A percentile compares a stretch with the other conserved stretches of the same genome.
Evolutionary conservation across 169 alveolate genomes (phyloP).

Genomic region (Cryptosporidium parvum): DNA sequence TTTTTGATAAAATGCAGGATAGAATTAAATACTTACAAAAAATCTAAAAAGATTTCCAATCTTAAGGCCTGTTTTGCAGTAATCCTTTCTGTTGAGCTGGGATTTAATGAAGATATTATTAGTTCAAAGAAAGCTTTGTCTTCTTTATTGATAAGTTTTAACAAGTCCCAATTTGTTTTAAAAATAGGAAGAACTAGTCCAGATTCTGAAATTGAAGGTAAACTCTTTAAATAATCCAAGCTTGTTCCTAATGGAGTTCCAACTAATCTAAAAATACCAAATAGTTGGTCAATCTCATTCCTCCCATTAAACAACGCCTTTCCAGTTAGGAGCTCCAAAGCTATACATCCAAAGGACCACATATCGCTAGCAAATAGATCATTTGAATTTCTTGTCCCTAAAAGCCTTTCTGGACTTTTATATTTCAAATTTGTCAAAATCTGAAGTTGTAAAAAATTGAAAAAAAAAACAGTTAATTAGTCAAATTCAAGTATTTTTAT

Average conservation of each 20-base stretch:
- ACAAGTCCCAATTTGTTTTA: constrained; percentile 14
- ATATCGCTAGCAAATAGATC: constrained; percentile 85
- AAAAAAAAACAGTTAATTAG: constrained; percentile 7
- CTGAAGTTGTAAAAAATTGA: not conserved
- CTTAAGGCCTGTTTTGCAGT: constrained; percentile 12
- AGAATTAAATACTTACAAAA: constrained; percentile 58
- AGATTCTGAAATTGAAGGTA: constrained; percentile 47
- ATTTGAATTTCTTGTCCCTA: constrained; percentile 44
- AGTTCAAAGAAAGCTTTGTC: constrained; percentile 7
- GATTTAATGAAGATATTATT: constrained; percentile 23
- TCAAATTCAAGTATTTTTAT: not conserved
- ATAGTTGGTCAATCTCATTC: constrained; percentile 86
- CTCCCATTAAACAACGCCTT: constrained; percentile 84
- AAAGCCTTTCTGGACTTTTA: constrained; percentile 62
- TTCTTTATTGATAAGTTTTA: not conserved
- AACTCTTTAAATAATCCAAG: constrained; percentile 37
- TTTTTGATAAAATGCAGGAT: constrained; percentile 30
- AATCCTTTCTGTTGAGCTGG: constrained; percentile 34
- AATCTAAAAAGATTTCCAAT: constrained; percentile 42
- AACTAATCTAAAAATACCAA: constrained; percentile 80
- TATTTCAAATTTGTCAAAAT: constrained; percentile 28
- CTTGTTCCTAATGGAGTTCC: constrained; percentile 81
- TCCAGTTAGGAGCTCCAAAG: constrained; percentile 81
- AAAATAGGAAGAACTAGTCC: constrained; percentile 34
- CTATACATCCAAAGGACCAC: constrained; percentile 91